Base-by-base conservation (phyloP, 768 basidiomycete genomes). In the Lentinula lateritia region DNA sequence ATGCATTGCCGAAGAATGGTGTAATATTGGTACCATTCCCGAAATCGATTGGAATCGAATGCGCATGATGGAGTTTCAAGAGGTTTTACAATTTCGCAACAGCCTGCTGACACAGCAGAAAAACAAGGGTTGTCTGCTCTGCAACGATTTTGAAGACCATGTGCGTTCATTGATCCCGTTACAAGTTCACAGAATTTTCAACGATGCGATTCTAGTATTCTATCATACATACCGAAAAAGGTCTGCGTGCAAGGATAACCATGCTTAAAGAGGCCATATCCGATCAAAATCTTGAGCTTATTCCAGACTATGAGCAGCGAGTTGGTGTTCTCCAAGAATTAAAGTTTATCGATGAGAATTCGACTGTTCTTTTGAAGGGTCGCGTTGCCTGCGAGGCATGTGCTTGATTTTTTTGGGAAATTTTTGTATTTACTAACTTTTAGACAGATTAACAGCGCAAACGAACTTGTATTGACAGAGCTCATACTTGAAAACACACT, bases 221-320 rank as follows among this genome's bases (percentile, higher is more conserved):
- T 12, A 75, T 81, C 20, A 66, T 92, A 39, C 97, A 99, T 66
- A 83, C 81, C 59, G 86, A 89, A 65, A 92, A 89, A 68, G 71
- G 88, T 18, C 73, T 98, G 54, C 82, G 85, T 63, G 80, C 83
- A 39, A 89, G 87, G 66, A 89, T 99, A 61, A 86, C 86, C 1
- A 75, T 80, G 38, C 80, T 99, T 59, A 95, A 92, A 68, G 78
- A 90, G 45, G 88, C 89, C 2, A 86, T 98, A 34, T 98, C 95
- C 4, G 97, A 98, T 69, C 94, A 99, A 71, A 99, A 99, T 70
- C 76, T 98, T 61, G 97, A 97, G 69, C 83, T 98, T 16, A 83
- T 98, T 38, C 97, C 97, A 6, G 97, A 99, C 71, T 99, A 98
- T 72, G 93, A 98, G 71, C 93, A 95, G 69, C 81, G 96, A 32